Percentiles rank a stretch among this genome's conserved stretches.
These are phyloP conservation scores for Phytophthora idaei DNA, from an alignment of 352 stramenopile genomes.

Conservation along the genomic window DNA sequence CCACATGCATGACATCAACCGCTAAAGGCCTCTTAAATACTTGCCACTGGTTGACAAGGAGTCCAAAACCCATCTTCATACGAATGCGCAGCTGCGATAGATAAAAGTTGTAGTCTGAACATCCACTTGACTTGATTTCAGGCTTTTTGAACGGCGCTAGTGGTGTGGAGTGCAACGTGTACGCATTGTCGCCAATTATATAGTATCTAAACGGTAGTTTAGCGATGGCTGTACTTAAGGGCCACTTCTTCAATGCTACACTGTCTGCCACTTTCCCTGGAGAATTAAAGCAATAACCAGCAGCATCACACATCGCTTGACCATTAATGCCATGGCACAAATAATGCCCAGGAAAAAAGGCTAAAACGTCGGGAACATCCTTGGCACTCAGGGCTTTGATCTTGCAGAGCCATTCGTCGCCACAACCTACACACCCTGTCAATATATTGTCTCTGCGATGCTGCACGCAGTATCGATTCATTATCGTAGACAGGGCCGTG, in stretches of 20 bases:
- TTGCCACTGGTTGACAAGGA: background rate
- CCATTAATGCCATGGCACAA: slow-evolving; percentile 2
- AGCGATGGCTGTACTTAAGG: too few relatives aligned
- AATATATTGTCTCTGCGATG: slow-evolving; percentile 2
- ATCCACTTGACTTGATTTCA: background rate
- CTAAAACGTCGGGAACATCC: slow-evolving; percentile 4
- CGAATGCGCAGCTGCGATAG: background rate
- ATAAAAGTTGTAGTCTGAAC: background rate
- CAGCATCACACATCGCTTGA: slow-evolving; percentile 11
- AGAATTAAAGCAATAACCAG: slow-evolving; percentile 5
- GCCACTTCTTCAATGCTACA: too few relatives aligned
- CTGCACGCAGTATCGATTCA: background rate
- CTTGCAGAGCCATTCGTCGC: slow-evolving; percentile 6
- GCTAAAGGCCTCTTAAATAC: background rate
- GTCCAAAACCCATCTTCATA: background rate
- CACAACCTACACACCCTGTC: slow-evolving; percentile 1
- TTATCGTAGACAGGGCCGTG: background rate
- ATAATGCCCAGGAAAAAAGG: slow-evolving; percentile 10
- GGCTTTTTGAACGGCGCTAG: background rate
- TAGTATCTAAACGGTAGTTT: background rate
- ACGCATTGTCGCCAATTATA: background rate
- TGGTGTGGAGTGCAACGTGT: background rate
- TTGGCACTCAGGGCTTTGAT: background rate
- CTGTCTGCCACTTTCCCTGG: slow-evolving; percentile 2
- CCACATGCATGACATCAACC: background rate